Base-by-base conservation (phyloP, 805 yeast genomes). In the Vanderwaltozyma polyspora region DNA sequence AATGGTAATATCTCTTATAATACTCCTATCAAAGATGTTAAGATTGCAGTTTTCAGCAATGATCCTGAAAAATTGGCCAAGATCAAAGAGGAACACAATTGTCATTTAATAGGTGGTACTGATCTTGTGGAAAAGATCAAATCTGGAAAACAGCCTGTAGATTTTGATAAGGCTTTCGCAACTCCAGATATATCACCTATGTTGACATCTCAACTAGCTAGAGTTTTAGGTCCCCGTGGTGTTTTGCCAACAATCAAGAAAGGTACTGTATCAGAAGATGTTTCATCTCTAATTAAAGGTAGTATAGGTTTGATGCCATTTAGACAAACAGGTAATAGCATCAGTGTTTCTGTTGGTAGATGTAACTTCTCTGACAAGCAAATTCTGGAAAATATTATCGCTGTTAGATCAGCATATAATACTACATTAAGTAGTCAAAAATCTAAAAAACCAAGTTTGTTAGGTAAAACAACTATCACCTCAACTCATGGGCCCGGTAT, bases 171-270 rank as follows among this genome's bases (percentile, higher is more conserved):
- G 49, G 75, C 85, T 31, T 78, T 79, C 52, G 93, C 95, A 5
- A 79, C 95, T 2, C 83, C 94, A 1, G 95, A 83, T 25, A 73
- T 85, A 38, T 70, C 71, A 16, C 58, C 70, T n/a, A 66, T 68
- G 18, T 64, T 91, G 43, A 52, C 47, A n/a, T 69, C 68, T 42
- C 66, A 72, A 37, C 63, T 84, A 16, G 95, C 91, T n/a, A 73
- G 86, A 50, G 63, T 70, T 9, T 68, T 91, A 46, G 97, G 97
- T 38, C 94, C 94, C 22, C 75, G 68, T 50, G 94, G 94, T 17
- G 67, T 91, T 46, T 79, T 87, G 82, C 97, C 98, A 31, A 70
- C 72, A 29, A 76, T 72, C 11, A 86, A 85, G 62, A 80, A 76
- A 52, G 94, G 94, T 13, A 86, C 95, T 1, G 91, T 89, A 7